Evolutionary conservation across 163 green algal species (phyloP).

Genomic region (Scenedesmus sp.): DNA sequence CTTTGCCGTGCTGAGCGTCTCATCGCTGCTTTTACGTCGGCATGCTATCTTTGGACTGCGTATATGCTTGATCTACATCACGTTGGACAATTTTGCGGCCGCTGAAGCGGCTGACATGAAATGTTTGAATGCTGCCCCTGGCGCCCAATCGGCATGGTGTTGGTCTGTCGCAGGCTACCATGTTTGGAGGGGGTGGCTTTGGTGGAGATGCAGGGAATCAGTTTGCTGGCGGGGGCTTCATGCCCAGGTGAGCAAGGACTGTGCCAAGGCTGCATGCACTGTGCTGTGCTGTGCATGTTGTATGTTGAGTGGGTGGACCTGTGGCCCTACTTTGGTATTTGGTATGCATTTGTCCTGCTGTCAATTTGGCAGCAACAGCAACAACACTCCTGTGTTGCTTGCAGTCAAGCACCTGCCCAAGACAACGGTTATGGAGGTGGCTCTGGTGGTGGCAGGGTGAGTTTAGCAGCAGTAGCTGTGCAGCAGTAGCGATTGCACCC

Average conservation of each 20-base stretch:
- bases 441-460: conserved; percentile 19
- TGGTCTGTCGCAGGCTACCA: background rate
- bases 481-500: background rate
- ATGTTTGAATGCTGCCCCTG: background rate
- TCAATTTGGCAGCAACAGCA: background rate
- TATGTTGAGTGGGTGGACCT: too few relatives aligned
- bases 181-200: conserved; percentile 52
- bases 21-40: background rate
- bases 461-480: background rate
- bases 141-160: background rate
- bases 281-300: background rate
- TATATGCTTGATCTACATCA: background rate
- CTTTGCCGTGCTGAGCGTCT: background rate
- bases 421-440: conserved; percentile 17
- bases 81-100: background rate
- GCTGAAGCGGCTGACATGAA: background rate
- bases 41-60: background rate
- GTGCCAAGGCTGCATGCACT: background rate
- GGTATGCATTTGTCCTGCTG: too few relatives aligned
- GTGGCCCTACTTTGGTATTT: too few relatives aligned
- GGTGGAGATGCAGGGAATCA: conserved; percentile 39
- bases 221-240: conserved; percentile 56
- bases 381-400: background rate
- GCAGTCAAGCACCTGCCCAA: conserved; percentile 43
- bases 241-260: conserved; percentile 35